These are phyloP conservation scores for Nakazawaea ishiwadae DNA, from an alignment of 805 yeast species.

Conservation along the genomic window DNA sequence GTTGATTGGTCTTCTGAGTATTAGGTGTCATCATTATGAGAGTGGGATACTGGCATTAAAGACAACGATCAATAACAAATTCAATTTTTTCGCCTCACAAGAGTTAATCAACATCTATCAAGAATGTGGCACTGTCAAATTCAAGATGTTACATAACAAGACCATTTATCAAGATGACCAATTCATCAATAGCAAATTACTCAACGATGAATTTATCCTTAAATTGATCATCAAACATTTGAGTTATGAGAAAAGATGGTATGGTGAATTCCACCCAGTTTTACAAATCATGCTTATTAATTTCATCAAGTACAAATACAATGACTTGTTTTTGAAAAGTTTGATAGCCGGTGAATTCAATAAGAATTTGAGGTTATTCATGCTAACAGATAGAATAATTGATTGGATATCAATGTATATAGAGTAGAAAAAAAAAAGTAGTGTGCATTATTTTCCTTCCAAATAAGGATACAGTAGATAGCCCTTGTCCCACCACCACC, in stretches of 20 bases:
- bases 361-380: conserved; percentile 4
- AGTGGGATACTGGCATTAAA: conserved; percentile 49
- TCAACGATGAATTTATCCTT: conserved; percentile 31
- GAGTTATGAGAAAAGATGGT: conserved; percentile 65
- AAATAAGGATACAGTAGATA: no score
- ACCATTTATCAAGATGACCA: conserved; percentile 12
- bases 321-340: conserved; percentile 34
- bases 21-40: conserved; percentile 41
- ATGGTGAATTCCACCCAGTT: conserved; percentile 45
- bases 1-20: conserved; percentile 53
- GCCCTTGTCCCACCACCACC: no score
- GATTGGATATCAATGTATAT: conserved; percentile 9
- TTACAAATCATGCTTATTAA: conserved; percentile 40
- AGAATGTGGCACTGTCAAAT: conserved; percentile 18
- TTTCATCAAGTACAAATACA: conserved; percentile 34
- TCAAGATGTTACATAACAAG: conserved; percentile 20
- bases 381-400: conserved; percentile 10
- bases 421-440: not conserved
- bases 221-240: conserved; percentile 42
- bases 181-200: conserved; percentile 15
- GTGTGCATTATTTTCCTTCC: no score
- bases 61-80: conserved; percentile 51
- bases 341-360: conserved; percentile 12
- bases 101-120: conserved; percentile 41
- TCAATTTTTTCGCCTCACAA: conserved; percentile 55